Evolutionary conservation across 192 early-diverging fungal species (phyloP), one percentile per base, ranked within the genome.

Genomic region (Coemansia javaensis): DNA sequence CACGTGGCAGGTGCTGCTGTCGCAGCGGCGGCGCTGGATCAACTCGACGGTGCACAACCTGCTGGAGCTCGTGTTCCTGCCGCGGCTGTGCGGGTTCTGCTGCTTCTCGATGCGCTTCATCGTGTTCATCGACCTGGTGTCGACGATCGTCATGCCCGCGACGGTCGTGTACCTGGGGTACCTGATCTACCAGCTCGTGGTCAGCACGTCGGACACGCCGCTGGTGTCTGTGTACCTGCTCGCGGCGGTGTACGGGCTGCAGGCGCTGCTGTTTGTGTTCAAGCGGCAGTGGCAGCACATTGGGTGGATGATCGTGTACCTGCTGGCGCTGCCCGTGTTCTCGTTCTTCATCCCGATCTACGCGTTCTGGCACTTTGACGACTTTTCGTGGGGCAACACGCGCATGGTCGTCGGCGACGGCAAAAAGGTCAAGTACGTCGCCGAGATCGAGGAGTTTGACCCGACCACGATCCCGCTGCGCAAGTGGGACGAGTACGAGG

Each of bases 31-130:
- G 63, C 89, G 97, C 50, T 99, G 97, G 97, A 99, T 99, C 64
- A 99, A 99, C 79, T 97, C 94, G 23, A 99, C 97, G 0, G 88
- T 99, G 12, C 97, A 99, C 79, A 99, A 99, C 66, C 75, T 98
- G 59, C 79, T 97, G 50, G 97, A 99, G 66, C 77, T 99, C 30
- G 71, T 94, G 31, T 83, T 91, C 53, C 72, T 99, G 51, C 88
- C 89, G 25, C 93, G 97, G 48, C 84, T 98, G 24, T 98, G 97
- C 51, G 95, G 97, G 22, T 94, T 91, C 82, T 87, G 94, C 70
- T 94, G 92, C 77, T 97, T 97, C 77, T 97, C 94, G 39, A 93
- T 98, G 90, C 85, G 94, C 15, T 93, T 98, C 55, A 85, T 98
- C 30, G 91, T 98, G 42, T 87, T 96, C 61, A 81, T 98, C 43